These are phyloP conservation scores for Alternaria burnsii DNA, from an alignment of 2,329 filamentous ascomycete species.

Conservation along the genomic window DNA sequence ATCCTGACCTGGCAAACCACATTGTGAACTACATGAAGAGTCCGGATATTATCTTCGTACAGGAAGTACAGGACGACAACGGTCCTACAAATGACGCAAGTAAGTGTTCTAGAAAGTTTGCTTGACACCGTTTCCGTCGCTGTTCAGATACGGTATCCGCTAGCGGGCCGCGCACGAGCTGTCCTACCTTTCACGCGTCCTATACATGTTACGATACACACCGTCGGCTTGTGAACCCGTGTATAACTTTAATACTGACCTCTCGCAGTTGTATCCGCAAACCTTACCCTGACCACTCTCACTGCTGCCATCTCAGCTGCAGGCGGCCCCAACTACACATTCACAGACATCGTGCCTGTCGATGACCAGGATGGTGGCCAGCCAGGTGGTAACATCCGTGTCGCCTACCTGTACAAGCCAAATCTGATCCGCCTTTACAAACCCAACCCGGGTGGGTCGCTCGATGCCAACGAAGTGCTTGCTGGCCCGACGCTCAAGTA, in stretches of 20 bases:
- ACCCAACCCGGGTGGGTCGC: conserved; percentile 63
- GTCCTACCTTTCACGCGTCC: neutral
- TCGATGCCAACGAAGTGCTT: conserved; percentile 66
- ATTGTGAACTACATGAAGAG: conserved; percentile 70
- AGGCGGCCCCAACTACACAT: conserved; percentile 65
- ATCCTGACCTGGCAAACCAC: conserved; percentile 68
- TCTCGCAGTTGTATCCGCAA: conserved; percentile 58
- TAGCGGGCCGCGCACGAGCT: neutral
- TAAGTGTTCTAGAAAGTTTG: conserved; percentile 33
- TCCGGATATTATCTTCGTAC: conserved; percentile 72
- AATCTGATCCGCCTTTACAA: conserved; percentile 67
- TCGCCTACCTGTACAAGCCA: conserved; percentile 74
- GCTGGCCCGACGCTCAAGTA: conserved; percentile 67
- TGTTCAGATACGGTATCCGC: neutral
- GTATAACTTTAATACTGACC: conserved; percentile 9
- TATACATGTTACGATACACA: neutral
- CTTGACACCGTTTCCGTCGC: neutral
- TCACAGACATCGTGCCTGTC: conserved; percentile 66
- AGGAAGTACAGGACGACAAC: conserved; percentile 75
- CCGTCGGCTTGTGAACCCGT: neutral
- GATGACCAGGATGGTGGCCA: conserved; percentile 71
- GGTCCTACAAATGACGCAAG: conserved; percentile 68
- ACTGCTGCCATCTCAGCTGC: conserved; percentile 60
- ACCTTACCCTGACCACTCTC: conserved; percentile 67
- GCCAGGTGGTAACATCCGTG: conserved; percentile 76